A percentile compares a stretch with the other conserved stretches of the same genome.
Conservation (phyloP, 805 yeast genomes). For the Cyberlindnera bimundalis region DNA sequence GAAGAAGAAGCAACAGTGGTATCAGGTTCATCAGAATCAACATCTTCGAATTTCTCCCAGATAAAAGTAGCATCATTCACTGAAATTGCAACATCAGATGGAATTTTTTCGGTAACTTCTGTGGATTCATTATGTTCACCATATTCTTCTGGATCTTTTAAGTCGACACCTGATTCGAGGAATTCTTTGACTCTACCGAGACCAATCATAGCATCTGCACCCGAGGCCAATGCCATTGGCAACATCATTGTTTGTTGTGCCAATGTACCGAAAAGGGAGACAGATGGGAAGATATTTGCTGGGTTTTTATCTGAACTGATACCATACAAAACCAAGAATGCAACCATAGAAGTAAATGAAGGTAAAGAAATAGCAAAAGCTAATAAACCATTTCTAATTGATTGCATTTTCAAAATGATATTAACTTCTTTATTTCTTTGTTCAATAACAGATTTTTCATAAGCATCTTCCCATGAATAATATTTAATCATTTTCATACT, state of each 20-base stretch:
- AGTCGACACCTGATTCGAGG: slow-evolving; percentile 43
- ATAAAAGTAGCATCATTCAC: slow-evolving; percentile 54
- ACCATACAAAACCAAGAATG: slow-evolving; percentile 42
- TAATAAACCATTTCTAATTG: slow-evolving; percentile 50
- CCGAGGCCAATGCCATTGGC: slow-evolving; percentile 67
- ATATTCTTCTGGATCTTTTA: slow-evolving; percentile 31
- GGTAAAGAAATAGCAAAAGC: slow-evolving; percentile 51
- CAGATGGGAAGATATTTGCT: slow-evolving; percentile 65
- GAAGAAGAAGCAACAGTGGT: neutral
- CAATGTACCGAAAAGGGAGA: slow-evolving; percentile 62
- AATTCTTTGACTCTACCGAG: slow-evolving; percentile 53
- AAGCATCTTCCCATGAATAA: slow-evolving; percentile 86
- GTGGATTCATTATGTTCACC: slow-evolving; percentile 36
- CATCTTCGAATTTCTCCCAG: slow-evolving; percentile 56
- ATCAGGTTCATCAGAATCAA: slow-evolving; percentile 33
- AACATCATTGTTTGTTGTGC: slow-evolving; percentile 61
- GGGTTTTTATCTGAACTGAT: slow-evolving; percentile 41
- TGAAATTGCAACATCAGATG: slow-evolving; percentile 40
- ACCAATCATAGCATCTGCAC: slow-evolving; percentile 65
- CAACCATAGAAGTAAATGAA: slow-evolving; percentile 52
- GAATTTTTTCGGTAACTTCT: slow-evolving; percentile 27
- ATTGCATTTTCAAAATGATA: slow-evolving; percentile 54
- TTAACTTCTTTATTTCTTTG: slow-evolving; percentile 57
- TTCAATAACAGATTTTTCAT: slow-evolving; percentile 47
- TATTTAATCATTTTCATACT: slow-evolving; percentile 71